Evolutionary conservation across 75 land plant species (phyloP).

Genomic region (Pseudotsuga menziesii): DNA sequence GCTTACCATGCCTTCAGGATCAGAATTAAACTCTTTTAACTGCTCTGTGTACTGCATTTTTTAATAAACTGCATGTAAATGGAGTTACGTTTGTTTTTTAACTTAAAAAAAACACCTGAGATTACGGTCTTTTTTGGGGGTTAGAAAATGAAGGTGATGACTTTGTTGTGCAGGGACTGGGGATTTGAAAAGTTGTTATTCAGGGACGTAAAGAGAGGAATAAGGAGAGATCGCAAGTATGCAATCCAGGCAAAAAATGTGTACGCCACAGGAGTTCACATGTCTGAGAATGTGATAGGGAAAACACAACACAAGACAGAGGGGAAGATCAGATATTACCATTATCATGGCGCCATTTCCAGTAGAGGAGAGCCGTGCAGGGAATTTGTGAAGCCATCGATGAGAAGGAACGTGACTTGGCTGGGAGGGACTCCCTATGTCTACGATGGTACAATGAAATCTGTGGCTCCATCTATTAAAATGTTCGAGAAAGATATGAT

Average conservation of each 20-base stretch:
- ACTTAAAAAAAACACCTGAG: no score
- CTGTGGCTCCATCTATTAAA: constrained; percentile 26
- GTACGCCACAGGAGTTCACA: constrained; percentile 75
- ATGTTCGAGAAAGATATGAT: constrained; percentile 28
- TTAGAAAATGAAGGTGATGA: not conserved
- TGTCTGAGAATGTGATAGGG: constrained; percentile 64
- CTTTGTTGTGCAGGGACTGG: constrained; percentile 57
- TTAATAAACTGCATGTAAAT: no score
- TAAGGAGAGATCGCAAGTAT: constrained; percentile 74
- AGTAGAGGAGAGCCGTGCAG: constrained; percentile 27
- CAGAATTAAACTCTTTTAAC: no score
- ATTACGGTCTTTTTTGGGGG: no score
- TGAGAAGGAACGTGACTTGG: constrained; percentile 15
- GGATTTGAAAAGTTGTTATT: constrained; percentile 85
- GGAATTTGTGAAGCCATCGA: constrained; percentile 21
- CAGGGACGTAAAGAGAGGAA: constrained; percentile 52
- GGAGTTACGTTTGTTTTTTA: no score
- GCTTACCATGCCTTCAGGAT: no score
- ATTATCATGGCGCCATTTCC: constrained; percentile 29
- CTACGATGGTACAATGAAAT: constrained; percentile 32
- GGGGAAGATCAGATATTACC: constrained; percentile 32
- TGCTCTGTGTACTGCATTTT: no score
- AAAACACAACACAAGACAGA: constrained; percentile 31
- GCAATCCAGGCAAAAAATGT: constrained; percentile 71
- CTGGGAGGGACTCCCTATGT: constrained; percentile 23